Evolutionary conservation across 1,139 yeast species (phyloP).

Genomic region (Pneumocystis oryctolagi): DNA sequence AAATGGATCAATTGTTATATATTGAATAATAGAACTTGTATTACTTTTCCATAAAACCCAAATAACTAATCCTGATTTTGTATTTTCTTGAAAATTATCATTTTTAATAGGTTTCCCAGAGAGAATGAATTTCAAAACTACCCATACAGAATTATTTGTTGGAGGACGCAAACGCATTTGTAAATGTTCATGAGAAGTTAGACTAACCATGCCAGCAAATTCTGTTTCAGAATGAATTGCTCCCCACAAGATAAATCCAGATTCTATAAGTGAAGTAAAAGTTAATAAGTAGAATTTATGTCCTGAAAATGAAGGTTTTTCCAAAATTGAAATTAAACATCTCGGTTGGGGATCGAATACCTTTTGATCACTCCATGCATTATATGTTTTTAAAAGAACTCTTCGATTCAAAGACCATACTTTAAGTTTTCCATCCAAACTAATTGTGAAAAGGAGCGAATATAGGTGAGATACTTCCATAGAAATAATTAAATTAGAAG

Average conservation of each 20-base stretch:
- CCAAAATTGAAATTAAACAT: background rate
- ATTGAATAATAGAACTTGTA: slow-evolving; percentile 1
- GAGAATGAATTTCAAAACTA: background rate
- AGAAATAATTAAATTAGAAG: slow-evolving; percentile 8
- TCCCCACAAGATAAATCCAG: background rate
- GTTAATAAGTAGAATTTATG: background rate
- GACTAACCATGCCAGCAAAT: background rate
- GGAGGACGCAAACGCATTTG: background rate
- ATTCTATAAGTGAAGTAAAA: background rate
- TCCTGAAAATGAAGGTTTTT: background rate
- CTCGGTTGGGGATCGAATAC: background rate
- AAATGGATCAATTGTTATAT: background rate
- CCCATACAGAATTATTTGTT: slow-evolving; percentile 1
- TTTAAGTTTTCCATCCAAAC: slow-evolving; percentile 10
- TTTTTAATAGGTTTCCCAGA: background rate
- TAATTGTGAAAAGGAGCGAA: slow-evolving; percentile 7
- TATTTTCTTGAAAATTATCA: background rate
- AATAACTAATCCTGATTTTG: background rate
- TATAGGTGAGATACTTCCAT: slow-evolving; percentile 4
- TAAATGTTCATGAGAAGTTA: background rate
- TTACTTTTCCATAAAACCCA: slow-evolving; percentile 3
- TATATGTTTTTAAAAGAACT: slow-evolving; percentile 4
- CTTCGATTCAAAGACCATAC: slow-evolving; percentile 8
- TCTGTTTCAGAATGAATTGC: background rate
- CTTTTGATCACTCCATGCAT: slow-evolving; percentile 3